Evolutionary conservation across 768 basidiomycete species (phyloP), one percentile per base, ranked within the genome.

Genomic region (Amanita fuliginea): DNA sequence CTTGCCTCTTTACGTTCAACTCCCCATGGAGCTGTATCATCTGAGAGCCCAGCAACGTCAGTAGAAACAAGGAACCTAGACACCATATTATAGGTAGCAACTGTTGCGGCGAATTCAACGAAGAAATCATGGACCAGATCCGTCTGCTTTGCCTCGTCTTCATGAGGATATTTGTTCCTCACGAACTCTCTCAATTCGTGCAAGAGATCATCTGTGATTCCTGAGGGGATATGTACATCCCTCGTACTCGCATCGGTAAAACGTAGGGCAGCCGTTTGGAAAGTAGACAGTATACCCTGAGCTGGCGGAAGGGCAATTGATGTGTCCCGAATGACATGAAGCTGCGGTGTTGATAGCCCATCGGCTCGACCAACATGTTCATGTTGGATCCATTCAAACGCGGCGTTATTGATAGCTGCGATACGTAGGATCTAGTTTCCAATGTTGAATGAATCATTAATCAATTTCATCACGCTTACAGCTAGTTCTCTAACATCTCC

Each of bases 81-180:
- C 6, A 84, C 81, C 76, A 83, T 78, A 63, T 83, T 83, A 62
- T 84, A 84, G 0, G 68, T 63, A 4, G 75, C 75, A 0, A 74
- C 73, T 1, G 75, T 66, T 46, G 75, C 68, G 0, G 72, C 68
- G 16, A 72, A 75, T 57, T 84, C 81, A 33, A 78, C 74, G 34
- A 80, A 67, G 6, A 77, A 54, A 58, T 72, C 73, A 40, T 76
- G 67, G 0, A 63, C 60, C 10, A 63, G 45, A 1, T 62, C 60
- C 10, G 61, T 54, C 11, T 55, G 52, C 1, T 32, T 47, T 34
- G 54, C 13, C 9, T 53, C 59, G 28, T 34, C 41, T 16, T 11
- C 16, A 19, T 33, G 11, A 14, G 19, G 22, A 26, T 24, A 28
- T 5, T 55, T 42, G 16, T 54, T 52, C 21, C 55, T 54, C 14